Percentiles rank a stretch among this genome's conserved stretches.
Evolutionary conservation across 345 rosid species (phyloP).

Genomic region (Eucalyptus curtisii): DNA sequence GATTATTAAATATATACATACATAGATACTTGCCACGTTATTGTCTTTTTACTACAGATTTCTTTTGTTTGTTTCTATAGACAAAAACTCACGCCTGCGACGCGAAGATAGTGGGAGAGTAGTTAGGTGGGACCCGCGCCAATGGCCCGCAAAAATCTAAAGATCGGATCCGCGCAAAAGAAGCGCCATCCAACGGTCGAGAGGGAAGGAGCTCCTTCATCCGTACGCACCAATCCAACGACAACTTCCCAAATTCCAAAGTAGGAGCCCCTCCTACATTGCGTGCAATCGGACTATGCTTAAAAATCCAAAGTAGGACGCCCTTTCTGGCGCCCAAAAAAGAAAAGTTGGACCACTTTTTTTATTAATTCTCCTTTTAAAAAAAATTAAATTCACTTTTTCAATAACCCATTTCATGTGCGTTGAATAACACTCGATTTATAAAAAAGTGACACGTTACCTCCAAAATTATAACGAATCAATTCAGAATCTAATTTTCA

Average conservation of each 20-base stretch:
- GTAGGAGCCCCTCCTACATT: neutral
- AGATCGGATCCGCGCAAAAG: neutral
- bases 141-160: neutral
- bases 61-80: neutral
- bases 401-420: neutral
- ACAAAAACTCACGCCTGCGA: neutral
- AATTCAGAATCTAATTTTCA: neutral
- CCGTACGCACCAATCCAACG: neutral
- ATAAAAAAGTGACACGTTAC: neutral
- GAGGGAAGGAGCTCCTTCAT: neutral
- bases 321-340: neutral
- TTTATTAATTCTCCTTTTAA: neutral
- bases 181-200: neutral
- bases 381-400: rapidly evolving
- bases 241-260: neutral
- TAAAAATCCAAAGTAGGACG: neutral
- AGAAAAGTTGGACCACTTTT: neutral
- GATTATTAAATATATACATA: neutral
- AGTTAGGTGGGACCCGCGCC: neutral
- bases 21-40: neutral
- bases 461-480: neutral
- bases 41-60: neutral
- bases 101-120: neutral
- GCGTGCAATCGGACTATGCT: neutral
- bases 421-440: neutral